These are phyloP conservation scores for Mortierella sp. DNA, from an alignment of 371 early-diverging fungal species.

Conservation along the genomic window DNA sequence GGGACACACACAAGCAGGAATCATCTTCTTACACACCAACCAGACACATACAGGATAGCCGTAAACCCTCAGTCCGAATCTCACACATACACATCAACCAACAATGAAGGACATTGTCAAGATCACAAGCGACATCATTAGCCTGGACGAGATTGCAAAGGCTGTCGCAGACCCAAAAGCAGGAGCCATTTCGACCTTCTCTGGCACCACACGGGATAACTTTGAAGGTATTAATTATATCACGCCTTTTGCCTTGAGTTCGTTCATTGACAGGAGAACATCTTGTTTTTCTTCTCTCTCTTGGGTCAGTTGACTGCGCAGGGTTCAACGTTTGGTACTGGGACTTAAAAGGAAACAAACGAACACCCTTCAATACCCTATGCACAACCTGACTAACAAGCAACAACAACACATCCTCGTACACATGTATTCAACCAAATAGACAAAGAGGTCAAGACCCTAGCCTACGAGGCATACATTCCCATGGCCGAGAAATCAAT, in stretches of 20 bases:
- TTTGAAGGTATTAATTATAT: slow-evolving; percentile 74
- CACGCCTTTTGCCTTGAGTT: too few relatives aligned
- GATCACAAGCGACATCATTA: slow-evolving; percentile 64
- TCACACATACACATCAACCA: neutral
- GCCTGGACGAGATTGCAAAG: slow-evolving; percentile 64
- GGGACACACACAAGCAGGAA: too few relatives aligned
- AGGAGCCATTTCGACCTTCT: slow-evolving; percentile 89
- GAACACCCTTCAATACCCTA: too few relatives aligned
- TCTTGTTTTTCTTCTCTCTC: neutral
- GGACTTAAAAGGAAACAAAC: too few relatives aligned
- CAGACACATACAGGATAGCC: neutral
- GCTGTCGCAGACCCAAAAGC: slow-evolving; percentile 76
- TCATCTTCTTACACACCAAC: neutral
- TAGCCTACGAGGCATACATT: slow-evolving; percentile 88
- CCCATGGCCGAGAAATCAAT: slow-evolving; percentile 86
- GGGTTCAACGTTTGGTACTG: neutral
- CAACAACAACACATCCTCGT: neutral
- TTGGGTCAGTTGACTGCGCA: neutral
- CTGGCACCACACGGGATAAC: slow-evolving; percentile 87
- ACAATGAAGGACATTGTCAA: slow-evolving; percentile 61
- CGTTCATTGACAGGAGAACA: too few relatives aligned
- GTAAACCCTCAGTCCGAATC: neutral
- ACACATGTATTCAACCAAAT: slow-evolving; percentile 15
- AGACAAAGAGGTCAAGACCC: slow-evolving; percentile 77
- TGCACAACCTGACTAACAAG: neutral